phyloP scores from a whole-genome alignment of 1,284 basidiomycete genomes.

The Wallemia ichthyophaga region DNA sequence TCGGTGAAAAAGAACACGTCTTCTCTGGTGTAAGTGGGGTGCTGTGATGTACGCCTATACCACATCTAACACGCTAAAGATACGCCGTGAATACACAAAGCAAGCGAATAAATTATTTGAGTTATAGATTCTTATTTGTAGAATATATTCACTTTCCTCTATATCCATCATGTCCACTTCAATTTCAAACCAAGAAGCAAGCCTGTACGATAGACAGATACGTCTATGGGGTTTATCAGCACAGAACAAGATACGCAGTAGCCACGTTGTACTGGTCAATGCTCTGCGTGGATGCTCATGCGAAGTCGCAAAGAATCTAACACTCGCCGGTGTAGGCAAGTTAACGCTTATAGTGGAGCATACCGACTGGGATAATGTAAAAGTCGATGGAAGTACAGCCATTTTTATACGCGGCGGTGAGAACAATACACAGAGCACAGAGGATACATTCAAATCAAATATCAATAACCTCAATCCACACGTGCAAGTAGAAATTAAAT shows the following conservation, averaged over 20 bases:
- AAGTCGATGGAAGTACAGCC: background rate
- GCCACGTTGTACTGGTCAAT: background rate
- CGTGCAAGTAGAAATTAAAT: background rate
- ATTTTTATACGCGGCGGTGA: background rate
- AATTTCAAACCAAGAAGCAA: background rate
- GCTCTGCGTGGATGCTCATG: background rate
- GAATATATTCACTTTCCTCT: background rate
- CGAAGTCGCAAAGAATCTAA: background rate
- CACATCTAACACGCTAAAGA: too few species aligned
- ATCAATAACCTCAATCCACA: background rate
- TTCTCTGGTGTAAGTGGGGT: background rate
- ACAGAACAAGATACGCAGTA: background rate
- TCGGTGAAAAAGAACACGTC: background rate
- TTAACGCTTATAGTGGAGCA: background rate
- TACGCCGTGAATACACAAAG: background rate
- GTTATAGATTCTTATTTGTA: background rate
- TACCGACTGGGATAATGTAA: background rate
- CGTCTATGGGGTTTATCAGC: background rate
- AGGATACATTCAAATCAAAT: background rate
- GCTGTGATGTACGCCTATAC: too few species aligned
- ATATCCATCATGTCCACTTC: background rate
- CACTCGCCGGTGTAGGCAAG: background rate
- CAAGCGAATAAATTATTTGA: background rate
- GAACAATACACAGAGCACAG: background rate
- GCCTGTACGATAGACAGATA: constrained; percentile 1